A percentile compares a stretch with the other conserved stretches of the same genome.
Conservation (phyloP, 2,329 filamentous ascomycete species). For the Monosporascus ibericus region DNA sequence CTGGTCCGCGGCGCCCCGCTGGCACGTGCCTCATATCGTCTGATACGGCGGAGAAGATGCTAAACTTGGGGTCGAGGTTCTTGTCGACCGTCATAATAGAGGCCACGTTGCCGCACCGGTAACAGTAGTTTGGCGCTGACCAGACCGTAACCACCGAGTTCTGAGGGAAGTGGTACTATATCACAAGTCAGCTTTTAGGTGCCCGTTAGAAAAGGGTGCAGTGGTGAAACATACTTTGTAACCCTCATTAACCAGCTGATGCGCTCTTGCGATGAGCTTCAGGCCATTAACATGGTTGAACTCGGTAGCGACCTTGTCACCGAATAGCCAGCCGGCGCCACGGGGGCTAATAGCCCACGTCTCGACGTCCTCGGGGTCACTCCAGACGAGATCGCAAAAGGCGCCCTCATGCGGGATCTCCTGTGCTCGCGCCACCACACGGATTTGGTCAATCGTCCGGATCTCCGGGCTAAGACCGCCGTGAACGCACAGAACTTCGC, state of each 20-base stretch:
- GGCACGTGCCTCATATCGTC: slow-evolving; percentile 78
- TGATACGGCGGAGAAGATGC: slow-evolving; percentile 84
- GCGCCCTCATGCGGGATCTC: slow-evolving; percentile 98
- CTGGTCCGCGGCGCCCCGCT: slow-evolving; percentile 59
- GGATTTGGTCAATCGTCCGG: slow-evolving; percentile 97
- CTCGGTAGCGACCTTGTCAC: slow-evolving; percentile 93
- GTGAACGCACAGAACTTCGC: slow-evolving; percentile 97
- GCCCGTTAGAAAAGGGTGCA: slow-evolving; percentile 46
- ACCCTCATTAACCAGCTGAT: slow-evolving; percentile 96
- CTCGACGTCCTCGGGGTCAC: slow-evolving; percentile 92
- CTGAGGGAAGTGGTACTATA: slow-evolving; percentile 83
- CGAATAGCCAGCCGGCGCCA: slow-evolving; percentile 96
- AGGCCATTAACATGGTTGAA: slow-evolving; percentile 96
- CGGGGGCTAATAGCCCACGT: slow-evolving; percentile 93
- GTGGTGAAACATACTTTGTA: slow-evolving; percentile 79
- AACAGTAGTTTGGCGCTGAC: slow-evolving; percentile 95
- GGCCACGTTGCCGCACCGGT: slow-evolving; percentile 91
- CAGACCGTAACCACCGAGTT: slow-evolving; percentile 97
- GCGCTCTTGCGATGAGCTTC: slow-evolving; percentile 92
- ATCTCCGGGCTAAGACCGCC: slow-evolving; percentile 86
- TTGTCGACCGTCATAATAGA: slow-evolving; percentile 91
- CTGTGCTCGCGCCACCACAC: slow-evolving; percentile 93
- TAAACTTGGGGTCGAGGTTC: slow-evolving; percentile 84
- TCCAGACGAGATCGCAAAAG: slow-evolving; percentile 98
- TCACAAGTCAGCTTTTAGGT: slow-evolving; percentile 19